phyloP scores from a whole-genome alignment of 2,329 filamentous ascomycete genomes.

The Neofusicoccum cordaticola region DNA sequence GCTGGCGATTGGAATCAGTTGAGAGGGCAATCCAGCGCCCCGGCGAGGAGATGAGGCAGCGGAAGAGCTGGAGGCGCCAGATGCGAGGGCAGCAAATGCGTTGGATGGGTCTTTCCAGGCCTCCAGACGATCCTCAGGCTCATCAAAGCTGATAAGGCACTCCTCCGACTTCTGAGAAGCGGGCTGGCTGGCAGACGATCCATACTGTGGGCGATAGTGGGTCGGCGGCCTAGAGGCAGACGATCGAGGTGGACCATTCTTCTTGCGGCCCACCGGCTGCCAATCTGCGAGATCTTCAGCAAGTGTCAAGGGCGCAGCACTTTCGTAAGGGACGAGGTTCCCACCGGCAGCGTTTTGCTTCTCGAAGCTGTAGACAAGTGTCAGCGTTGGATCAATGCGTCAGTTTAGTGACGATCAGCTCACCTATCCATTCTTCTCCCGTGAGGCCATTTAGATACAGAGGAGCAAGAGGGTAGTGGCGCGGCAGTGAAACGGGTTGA shows the following conservation, averaged over 20 bases:
- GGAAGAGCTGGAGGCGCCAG: background rate
- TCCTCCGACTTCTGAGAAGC: too few species aligned
- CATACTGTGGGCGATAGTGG: background rate
- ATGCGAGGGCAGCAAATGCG: background rate
- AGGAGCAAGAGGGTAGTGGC: too few species aligned
- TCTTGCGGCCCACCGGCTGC: background rate
- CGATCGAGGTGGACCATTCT: background rate
- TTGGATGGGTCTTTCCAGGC: background rate
- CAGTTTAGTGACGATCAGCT: background rate
- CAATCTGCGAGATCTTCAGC: background rate
- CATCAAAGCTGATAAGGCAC: background rate
- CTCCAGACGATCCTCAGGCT: background rate
- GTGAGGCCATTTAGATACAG: background rate
- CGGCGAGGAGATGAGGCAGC: background rate
- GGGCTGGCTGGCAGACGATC: too few species aligned
- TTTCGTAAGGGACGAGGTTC: background rate
- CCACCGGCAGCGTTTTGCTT: background rate
- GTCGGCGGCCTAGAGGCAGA: too few species aligned
- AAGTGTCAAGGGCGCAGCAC: too few species aligned
- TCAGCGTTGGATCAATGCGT: background rate
- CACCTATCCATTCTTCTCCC: background rate
- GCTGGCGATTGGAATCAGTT: background rate
- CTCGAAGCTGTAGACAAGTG: background rate
- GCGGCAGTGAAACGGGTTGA: too few species aligned
- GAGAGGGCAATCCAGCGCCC: background rate